Evolutionary conservation across 2,329 filamentous ascomycete genomes (phyloP).

Genomic region (Keithomyces neogunnii): DNA sequence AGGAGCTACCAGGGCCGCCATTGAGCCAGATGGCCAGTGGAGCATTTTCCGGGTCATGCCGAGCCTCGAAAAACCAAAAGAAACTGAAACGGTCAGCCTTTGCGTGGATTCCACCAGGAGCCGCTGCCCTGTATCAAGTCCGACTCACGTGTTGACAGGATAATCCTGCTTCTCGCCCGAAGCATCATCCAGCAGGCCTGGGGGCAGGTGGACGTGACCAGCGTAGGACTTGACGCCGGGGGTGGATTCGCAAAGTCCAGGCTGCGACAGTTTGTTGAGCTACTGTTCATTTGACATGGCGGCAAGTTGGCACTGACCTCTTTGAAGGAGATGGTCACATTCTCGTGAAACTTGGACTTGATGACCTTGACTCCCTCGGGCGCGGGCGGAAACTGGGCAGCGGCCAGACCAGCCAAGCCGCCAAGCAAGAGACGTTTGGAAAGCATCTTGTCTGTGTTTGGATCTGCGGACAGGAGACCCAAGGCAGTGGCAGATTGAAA

Average conservation of each 20-base stretch:
- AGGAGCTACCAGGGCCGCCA: constrained; percentile 54
- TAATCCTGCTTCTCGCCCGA: constrained; percentile 37
- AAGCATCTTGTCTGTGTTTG: constrained; percentile 3
- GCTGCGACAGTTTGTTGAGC: constrained; percentile 27
- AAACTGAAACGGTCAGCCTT: constrained; percentile 16
- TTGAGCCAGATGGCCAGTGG: constrained; percentile 56
- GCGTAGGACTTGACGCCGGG: constrained; percentile 55
- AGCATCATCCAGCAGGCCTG: constrained; percentile 25
- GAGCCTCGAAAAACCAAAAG: constrained; percentile 43
- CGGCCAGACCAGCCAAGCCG: constrained; percentile 13
- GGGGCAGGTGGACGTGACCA: constrained; percentile 52
- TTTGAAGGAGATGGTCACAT: constrained; percentile 56
- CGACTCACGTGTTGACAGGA: constrained; percentile 35
- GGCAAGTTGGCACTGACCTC: constrained; percentile 21
- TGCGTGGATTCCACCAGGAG: not conserved
- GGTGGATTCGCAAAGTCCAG: constrained; percentile 47
- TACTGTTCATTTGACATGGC: not conserved
- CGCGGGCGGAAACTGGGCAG: constrained; percentile 22
- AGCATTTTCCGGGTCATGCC: constrained; percentile 27
- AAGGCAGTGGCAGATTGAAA: not conserved
- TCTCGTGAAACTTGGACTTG: constrained; percentile 48
- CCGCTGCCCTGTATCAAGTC: not conserved
- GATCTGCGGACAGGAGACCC: not conserved
- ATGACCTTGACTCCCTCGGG: constrained; percentile 35
- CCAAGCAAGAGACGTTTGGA: constrained; percentile 9